These are phyloP conservation scores for Penicillium maclennaniae DNA, from an alignment of 495 filamentous ascomycete species.

Conservation along the genomic window DNA sequence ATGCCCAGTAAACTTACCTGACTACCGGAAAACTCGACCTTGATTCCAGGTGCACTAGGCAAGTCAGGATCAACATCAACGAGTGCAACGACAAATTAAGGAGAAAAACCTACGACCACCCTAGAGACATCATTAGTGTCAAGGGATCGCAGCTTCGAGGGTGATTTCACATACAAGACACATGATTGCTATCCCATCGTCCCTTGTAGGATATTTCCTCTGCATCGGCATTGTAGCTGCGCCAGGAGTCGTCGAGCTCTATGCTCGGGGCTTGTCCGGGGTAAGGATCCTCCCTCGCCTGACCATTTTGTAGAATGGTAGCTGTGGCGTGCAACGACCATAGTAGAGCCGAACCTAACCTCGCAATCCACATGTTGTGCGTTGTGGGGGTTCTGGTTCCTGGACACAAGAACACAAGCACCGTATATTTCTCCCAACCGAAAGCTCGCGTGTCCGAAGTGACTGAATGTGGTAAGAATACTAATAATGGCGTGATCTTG, in stretches of 20 bases:
- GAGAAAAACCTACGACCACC: slow-evolving; percentile 38
- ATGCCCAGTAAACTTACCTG: slow-evolving; percentile 32
- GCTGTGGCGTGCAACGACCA: slow-evolving; percentile 23
- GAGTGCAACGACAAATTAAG: neutral
- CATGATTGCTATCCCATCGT: slow-evolving; percentile 62
- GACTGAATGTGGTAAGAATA: slow-evolving; percentile 8
- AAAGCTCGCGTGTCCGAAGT: neutral
- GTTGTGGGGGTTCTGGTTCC: neutral
- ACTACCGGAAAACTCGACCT: slow-evolving; percentile 61
- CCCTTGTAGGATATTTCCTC: slow-evolving; percentile 66
- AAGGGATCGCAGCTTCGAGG: neutral
- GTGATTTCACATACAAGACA: slow-evolving; percentile 54
- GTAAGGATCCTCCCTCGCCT: slow-evolving; percentile 41
- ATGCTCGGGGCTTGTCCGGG: slow-evolving; percentile 29
- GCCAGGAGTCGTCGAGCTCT: slow-evolving; percentile 35
- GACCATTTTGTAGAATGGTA: slow-evolving; percentile 63
- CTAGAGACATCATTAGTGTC: slow-evolving; percentile 21
- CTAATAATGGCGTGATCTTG: slow-evolving; percentile 19
- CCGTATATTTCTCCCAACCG: slow-evolving; percentile 6
- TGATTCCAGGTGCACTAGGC: slow-evolving; percentile 54
- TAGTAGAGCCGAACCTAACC: slow-evolving; percentile 6
- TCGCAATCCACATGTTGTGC: slow-evolving; percentile 17
- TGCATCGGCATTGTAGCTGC: slow-evolving; percentile 51
- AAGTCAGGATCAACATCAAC: slow-evolving; percentile 1
- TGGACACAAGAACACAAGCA: slow-evolving; percentile 2